Evolutionary conservation across 2,329 filamentous ascomycete species (phyloP), one percentile per base, ranked within the genome.

Genomic region (Cercospora zeina): DNA sequence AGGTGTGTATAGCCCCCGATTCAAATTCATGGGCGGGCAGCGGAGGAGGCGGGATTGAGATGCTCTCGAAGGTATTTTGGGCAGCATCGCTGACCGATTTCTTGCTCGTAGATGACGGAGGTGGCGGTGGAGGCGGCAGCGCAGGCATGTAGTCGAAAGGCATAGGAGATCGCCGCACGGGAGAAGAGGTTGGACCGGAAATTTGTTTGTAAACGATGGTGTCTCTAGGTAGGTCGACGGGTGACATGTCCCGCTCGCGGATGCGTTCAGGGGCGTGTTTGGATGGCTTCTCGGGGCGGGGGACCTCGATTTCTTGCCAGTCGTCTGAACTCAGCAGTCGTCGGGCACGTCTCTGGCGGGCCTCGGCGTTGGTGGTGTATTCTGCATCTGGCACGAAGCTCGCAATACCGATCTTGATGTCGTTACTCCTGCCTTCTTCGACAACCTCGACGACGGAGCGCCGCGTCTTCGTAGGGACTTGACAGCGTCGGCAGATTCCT

Each of bases 401-500:
- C 45, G 60, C 61, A 21, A 74, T 39, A n/a, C 72, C 72, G 5
- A 73, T 47, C 34, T 65, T 68, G 39, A 71, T 65, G 31, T 68
- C 62, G 50, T 70, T 67, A 62, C 71, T 74, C 42, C 71, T 67
- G 30, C 61, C 31, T 24, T 65, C 24, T 45, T 64, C 60, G 9
- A 68, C 60, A 14, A 71, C 34, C 14, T 70, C 64, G 13, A 62
- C 58, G 14, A 58, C 56, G 4, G 59, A 53, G 16, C 60, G 61
- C 24, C 57, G 60, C 16, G 70, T 67, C 13, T 67, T 67, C 11
- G 67, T 63, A 11, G 58, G 61, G 21, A 70, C 67, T 21, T 70
- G 71, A 50, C 74, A 76, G 53, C 72, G 67, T 61, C 72, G 64
- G 65, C 74, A 76, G 14, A 76, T 73, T 4, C 70, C 70, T 49